A percentile compares a stretch with the other conserved stretches of the same genome.
phyloP scores from a whole-genome alignment of 345 rosid genomes.

The Moringa oleifera region DNA sequence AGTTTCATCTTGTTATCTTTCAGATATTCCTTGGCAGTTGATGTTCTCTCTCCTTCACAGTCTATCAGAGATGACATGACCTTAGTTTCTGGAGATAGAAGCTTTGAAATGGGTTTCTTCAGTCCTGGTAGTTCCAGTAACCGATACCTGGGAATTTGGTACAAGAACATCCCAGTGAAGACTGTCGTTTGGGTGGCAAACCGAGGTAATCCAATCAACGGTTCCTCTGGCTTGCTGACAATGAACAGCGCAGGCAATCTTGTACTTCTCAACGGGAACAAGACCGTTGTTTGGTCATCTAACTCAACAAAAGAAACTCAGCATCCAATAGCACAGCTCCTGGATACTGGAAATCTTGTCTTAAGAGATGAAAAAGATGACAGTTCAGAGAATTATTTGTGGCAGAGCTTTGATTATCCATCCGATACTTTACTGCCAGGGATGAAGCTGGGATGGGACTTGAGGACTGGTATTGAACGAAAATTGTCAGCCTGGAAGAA shows the following conservation, averaged over 20 bases:
- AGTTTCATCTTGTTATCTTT: too few relatives aligned
- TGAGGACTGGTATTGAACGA: slow-evolving; percentile 16
- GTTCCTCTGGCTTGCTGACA: slow-evolving; percentile 32
- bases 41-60: slow-evolving; percentile 23
- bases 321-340: slow-evolving; percentile 27
- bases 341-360: slow-evolving; percentile 48
- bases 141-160: slow-evolving; percentile 53
- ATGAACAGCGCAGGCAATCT: slow-evolving; percentile 20
- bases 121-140: slow-evolving; percentile 36
- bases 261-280: slow-evolving; percentile 13
- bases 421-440: slow-evolving; percentile 34
- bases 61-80: slow-evolving; percentile 16
- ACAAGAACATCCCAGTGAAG: slow-evolving; percentile 27
- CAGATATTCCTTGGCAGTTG: not conserved
- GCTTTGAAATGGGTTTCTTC: slow-evolving; percentile 36
- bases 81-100: slow-evolving; percentile 18
- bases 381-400: slow-evolving; percentile 9
- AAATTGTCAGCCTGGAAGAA: slow-evolving; percentile 31
- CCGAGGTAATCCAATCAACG: slow-evolving; percentile 31
- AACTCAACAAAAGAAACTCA: slow-evolving; percentile 13
- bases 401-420: slow-evolving; percentile 49
- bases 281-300: slow-evolving; percentile 25
- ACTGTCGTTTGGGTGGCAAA: slow-evolving; percentile 61
- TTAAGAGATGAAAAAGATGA: slow-evolving; percentile 18
- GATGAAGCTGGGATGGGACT: slow-evolving; percentile 37